A percentile compares a stretch with the other conserved stretches of the same genome.
Conservation (phyloP, 305 asterid species). For the Fraxinus dipetala region DNA sequence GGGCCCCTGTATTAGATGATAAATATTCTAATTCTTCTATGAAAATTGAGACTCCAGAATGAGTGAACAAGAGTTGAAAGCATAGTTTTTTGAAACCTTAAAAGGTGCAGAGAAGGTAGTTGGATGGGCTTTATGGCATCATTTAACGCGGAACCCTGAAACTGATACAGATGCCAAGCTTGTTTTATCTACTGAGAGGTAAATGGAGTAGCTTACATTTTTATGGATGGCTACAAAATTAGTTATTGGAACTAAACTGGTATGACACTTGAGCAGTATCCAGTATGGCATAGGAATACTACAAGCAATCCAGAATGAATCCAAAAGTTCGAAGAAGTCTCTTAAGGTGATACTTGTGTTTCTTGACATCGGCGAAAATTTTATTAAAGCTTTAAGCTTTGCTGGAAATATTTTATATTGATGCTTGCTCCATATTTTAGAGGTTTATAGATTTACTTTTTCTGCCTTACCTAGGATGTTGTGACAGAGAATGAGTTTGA, state of each 20-base stretch:
- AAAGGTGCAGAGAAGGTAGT: constrained; percentile 76
- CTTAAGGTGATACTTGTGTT: constrained; percentile 44
- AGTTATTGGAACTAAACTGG: constrained; percentile 9
- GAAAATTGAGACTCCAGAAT: constrained; percentile 12
- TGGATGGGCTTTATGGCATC: constrained; percentile 73
- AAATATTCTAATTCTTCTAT: constrained; percentile 6
- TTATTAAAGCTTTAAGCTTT: background rate
- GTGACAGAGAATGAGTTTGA: constrained; percentile 57
- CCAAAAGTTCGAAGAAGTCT: constrained; percentile 62
- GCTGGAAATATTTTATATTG: background rate
- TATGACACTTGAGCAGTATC: constrained; percentile 43
- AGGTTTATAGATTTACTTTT: constrained; percentile 13
- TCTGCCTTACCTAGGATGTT: constrained; percentile 41
- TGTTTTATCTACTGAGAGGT: constrained; percentile 60
- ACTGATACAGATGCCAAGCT: constrained; percentile 45
- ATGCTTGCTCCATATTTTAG: constrained; percentile 3
- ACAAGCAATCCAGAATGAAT: constrained; percentile 53
- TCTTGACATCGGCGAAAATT: constrained; percentile 15
- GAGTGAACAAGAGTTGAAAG: constrained; percentile 3
- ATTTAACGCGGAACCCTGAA: constrained; percentile 49
- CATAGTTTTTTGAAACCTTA: constrained; percentile 20
- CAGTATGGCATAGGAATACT: constrained; percentile 57
- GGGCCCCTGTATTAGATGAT: background rate
- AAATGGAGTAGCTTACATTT: constrained; percentile 25
- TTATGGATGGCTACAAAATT: constrained; percentile 17